These are phyloP conservation scores for Nigrospora oryzae DNA, from an alignment of 2,329 filamentous ascomycete species.

Conservation along the genomic window DNA sequence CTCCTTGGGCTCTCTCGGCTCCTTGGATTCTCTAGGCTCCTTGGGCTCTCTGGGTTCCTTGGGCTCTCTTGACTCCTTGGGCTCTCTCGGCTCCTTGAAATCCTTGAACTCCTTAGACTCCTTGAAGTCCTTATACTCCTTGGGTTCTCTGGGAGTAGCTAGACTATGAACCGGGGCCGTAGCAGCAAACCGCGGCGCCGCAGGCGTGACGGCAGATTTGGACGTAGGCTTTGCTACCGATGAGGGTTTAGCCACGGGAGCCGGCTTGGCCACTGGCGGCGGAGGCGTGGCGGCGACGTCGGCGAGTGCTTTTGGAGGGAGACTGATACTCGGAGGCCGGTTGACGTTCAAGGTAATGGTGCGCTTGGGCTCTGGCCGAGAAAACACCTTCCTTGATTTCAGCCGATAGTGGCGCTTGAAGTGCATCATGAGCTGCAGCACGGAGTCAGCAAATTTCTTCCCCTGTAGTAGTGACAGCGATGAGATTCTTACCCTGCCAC, in stretches of 20 bases:
- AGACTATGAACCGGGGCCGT: not conserved
- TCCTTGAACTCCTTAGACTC: no score
- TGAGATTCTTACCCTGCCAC: slow-evolving; percentile 6
- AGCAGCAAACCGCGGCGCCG: not conserved
- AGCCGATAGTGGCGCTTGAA: slow-evolving; percentile 17
- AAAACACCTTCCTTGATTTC: slow-evolving; percentile 14
- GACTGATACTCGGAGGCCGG: slow-evolving; percentile 12
- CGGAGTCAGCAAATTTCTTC: not conserved
- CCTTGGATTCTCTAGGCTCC: not conserved
- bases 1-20: not conserved
- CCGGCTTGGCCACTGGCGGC: slow-evolving; percentile 1
- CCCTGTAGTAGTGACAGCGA: no score
- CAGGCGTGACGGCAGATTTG: not conserved
- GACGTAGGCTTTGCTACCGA: not conserved
- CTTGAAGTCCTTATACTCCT: not conserved
- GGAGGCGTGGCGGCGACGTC: slow-evolving; percentile 7
- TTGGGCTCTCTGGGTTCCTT: not conserved
- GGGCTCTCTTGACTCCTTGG: no score
- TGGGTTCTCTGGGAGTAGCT: not conserved
- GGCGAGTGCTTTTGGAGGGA: slow-evolving; percentile 5
- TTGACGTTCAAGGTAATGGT: slow-evolving; percentile 24
- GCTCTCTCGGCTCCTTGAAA: no score
- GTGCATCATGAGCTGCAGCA: slow-evolving; percentile 7
- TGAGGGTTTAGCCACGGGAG: slow-evolving; percentile 1
- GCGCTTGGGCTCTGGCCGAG: slow-evolving; percentile 15